Conservation (phyloP, 192 early-diverging fungal species). For the Linnemannia zychae region DNA sequence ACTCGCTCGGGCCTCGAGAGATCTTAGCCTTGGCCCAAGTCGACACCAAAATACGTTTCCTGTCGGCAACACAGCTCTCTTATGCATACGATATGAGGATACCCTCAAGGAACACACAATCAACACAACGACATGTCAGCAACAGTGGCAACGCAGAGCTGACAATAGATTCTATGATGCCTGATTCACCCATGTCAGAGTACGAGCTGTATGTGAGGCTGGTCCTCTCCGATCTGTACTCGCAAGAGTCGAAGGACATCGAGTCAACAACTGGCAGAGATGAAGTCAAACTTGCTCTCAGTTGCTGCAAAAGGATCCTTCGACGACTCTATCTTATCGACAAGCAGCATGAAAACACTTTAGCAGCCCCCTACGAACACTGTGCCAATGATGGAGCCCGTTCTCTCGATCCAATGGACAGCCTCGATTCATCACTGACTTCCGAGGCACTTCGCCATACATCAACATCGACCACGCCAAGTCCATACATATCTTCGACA, state of each 20-base stretch:
- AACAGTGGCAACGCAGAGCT: neutral
- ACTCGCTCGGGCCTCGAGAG: slow-evolving; percentile 4
- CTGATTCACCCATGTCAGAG: slow-evolving; percentile 15
- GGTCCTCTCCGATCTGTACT: slow-evolving; percentile 28
- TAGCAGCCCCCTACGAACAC: neutral
- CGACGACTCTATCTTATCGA: slow-evolving; percentile 42
- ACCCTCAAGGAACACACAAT: neutral
- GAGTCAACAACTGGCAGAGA: neutral
- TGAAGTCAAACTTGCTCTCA: neutral
- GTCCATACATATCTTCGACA: slow-evolving; percentile 18
- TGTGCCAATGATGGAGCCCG: neutral
- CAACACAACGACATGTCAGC: neutral
- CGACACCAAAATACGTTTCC: slow-evolving; percentile 7
- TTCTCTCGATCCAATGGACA: neutral
- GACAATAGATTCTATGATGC: neutral
- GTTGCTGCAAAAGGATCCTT: slow-evolving; percentile 19
- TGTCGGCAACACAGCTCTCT: slow-evolving; percentile 10
- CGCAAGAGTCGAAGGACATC: neutral
- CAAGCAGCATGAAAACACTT: neutral
- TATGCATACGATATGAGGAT: slow-evolving; percentile 20
- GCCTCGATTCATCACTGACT: neutral
- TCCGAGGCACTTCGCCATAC: no score
- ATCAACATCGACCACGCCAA: slow-evolving; percentile 4
- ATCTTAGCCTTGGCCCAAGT: slow-evolving; percentile 19
- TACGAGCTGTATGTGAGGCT: slow-evolving; percentile 34